phyloP scores from a whole-genome alignment of 257 asterid species.

The Galeopsis tetrahit region DNA sequence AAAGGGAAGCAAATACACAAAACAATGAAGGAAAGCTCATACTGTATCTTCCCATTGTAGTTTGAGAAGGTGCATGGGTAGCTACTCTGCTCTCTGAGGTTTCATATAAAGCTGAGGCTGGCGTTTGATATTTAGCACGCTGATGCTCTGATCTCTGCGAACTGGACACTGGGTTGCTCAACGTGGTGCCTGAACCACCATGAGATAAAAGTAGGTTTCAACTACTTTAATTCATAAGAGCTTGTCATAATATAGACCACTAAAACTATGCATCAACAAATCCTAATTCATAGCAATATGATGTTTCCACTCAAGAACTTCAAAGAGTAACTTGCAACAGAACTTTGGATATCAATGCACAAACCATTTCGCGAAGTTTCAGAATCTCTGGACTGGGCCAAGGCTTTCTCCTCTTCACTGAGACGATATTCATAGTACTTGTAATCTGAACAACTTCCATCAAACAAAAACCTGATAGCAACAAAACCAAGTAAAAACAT shows the following conservation, averaged over 20 bases:
- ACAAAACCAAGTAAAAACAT: neutral
- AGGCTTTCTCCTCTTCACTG: slow-evolving; percentile 71
- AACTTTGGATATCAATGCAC: slow-evolving; percentile 34
- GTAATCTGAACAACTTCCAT: slow-evolving; percentile 77
- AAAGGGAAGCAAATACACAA: neutral
- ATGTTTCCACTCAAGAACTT: slow-evolving; percentile 18
- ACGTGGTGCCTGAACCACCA: slow-evolving; percentile 44
- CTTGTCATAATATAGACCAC: neutral
- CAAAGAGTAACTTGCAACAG: slow-evolving; percentile 13
- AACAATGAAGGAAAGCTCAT: slow-evolving; percentile 9
- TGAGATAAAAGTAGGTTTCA: neutral
- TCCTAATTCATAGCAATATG: slow-evolving; percentile 8
- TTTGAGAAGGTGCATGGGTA: slow-evolving; percentile 39
- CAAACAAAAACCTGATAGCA: slow-evolving; percentile 72
- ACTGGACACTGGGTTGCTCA: slow-evolving; percentile 39
- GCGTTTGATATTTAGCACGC: slow-evolving; percentile 64
- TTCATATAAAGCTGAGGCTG: slow-evolving; percentile 74
- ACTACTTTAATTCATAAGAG: neutral
- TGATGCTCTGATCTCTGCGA: slow-evolving; percentile 58
- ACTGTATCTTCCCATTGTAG: slow-evolving; percentile 58
- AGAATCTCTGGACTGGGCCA: slow-evolving; percentile 57
- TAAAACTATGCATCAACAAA: slow-evolving; percentile 22
- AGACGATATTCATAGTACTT: slow-evolving; percentile 81
- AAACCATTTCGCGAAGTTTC: slow-evolving; percentile 58
- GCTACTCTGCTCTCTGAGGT: slow-evolving; percentile 52